Percentiles rank a stretch among this genome's conserved stretches.
Evolutionary conservation across 768 basidiomycete species (phyloP).

Genomic region (Mrakia hoshinonis): DNA sequence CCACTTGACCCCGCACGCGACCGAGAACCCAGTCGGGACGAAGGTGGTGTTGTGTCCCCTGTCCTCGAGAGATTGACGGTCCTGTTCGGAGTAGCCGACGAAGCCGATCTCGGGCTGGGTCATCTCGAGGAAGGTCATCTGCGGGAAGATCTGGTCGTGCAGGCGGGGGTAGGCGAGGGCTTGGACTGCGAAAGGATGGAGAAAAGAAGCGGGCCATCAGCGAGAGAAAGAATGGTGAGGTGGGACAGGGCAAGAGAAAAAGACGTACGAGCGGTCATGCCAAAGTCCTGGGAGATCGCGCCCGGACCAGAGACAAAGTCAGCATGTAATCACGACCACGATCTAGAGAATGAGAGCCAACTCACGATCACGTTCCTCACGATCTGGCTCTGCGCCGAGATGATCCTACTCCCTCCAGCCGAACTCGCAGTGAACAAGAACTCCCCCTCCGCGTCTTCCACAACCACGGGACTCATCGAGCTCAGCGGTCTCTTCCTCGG

Average conservation of each 20-base stretch:
- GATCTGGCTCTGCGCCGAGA: constrained; percentile 20
- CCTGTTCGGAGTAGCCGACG: background rate
- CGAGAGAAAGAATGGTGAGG: background rate
- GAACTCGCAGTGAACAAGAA: constrained; percentile 37
- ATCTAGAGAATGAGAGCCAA: background rate
- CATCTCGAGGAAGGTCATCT: constrained; percentile 14
- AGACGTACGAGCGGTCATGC: constrained; percentile 14
- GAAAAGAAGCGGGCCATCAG: background rate
- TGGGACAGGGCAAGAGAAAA: background rate
- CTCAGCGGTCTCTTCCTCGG: constrained; percentile 42
- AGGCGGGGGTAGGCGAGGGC: constrained; percentile 16
- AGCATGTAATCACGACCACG: background rate
- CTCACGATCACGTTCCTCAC: constrained; percentile 19
- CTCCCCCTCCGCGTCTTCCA: constrained; percentile 41
- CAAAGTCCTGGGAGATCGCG: constrained; percentile 4
- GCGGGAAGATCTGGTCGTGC: constrained; percentile 28
- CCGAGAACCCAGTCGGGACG: constrained; percentile 15
- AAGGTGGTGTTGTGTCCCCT: constrained; percentile 25
- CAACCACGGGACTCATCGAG: constrained; percentile 40
- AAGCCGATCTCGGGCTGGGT: constrained; percentile 9
- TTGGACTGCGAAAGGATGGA: background rate
- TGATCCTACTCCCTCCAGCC: constrained; percentile 28
- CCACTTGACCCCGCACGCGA: constrained; percentile 18
- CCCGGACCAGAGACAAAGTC: background rate
- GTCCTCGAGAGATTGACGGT: background rate